phyloP scores from a whole-genome alignment of 305 asterid genomes.

The Solanum hybrid region DNA sequence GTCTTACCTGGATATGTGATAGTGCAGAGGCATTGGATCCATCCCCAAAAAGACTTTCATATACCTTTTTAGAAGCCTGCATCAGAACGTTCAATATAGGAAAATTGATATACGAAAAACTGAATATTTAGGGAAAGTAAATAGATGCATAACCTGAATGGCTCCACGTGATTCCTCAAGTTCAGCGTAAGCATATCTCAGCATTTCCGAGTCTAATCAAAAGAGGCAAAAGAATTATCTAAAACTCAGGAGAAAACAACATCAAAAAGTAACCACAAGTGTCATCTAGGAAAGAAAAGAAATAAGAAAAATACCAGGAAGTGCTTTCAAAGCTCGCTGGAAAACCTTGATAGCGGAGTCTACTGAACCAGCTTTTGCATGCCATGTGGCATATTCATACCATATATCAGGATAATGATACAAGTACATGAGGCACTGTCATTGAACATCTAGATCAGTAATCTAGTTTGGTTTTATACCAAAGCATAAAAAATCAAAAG shows the following conservation, averaged over 20 bases:
- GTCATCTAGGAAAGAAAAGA: not conserved
- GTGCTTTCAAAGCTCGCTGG: conserved; percentile 87
- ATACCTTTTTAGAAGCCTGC: conserved; percentile 84
- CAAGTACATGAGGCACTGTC: conserved; percentile 84
- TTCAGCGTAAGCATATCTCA: conserved; percentile 90
- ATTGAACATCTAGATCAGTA: conserved; percentile 26
- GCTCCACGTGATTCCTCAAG: conserved; percentile 93
- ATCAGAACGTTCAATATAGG: not conserved
- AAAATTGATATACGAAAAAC: not conserved
- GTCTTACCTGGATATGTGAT: conserved; percentile 82
- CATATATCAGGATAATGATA: conserved; percentile 94
- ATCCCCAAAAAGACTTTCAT: conserved; percentile 78
- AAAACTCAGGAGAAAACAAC: not conserved
- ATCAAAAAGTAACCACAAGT: not conserved
- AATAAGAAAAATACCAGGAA: conserved; percentile 57
- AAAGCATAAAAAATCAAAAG: not conserved
- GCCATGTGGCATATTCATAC: conserved; percentile 95
- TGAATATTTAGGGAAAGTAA: not conserved
- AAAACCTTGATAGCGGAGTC: conserved; percentile 81
- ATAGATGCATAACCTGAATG: conserved; percentile 39
- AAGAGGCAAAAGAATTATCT: conserved; percentile 9
- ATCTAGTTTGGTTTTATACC: conserved; percentile 1
- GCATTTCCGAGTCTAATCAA: conserved; percentile 74
- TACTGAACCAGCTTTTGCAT: conserved; percentile 70
- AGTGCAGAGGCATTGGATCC: conserved; percentile 65